Base-by-base conservation (phyloP, 129 eudicot species). In the Ambrosia artemisiifolia region DNA sequence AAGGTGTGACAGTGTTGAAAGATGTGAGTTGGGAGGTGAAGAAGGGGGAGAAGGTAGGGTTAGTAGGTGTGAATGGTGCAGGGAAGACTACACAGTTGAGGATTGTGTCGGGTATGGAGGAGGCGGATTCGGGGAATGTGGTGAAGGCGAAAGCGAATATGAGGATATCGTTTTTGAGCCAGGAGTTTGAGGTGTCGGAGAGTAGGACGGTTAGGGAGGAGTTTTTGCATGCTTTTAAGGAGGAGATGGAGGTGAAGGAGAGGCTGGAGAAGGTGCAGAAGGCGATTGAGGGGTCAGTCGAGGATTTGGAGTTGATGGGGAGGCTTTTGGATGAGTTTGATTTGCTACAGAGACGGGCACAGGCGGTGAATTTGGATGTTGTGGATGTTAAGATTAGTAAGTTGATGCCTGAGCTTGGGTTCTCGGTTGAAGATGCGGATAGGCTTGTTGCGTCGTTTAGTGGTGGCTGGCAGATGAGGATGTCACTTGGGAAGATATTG, bases 381-480 rank as follows among this genome's bases (percentile, higher is more conserved):
- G 99, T 94, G 38, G 99, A 88, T 79, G 93, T 83, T 6, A 94
- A 94, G 83, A 88, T 94, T 24, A 88, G 70, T 64, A 94, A 90
- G 75, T 67, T 94, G 85, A 80, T 94, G 88, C 93, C 99, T 6
- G 98, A 90, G 10, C 89, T 94, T 6, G 98, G 98, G 67, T 94
- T 94, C 81, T 60, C 76, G 0, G 71, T 80, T 7, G 97, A 90
- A 85, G 99, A 94, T 78, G 72, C 89, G 0, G 97, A 94, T 84
- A 81, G 97, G 81, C 86, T 90, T 57, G 99, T 94, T 74, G 99
- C 97, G 1, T 94, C 99, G 3, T 94, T 86, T 80, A 94, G 99
- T 74, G 87, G 99, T 69, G 96, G 96, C 34, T 92, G 99, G 99
- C 99, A 94, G 79, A 94, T 94, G 99, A 88, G 99, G 80, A 94